Percentiles rank a stretch among this genome's conserved stretches.
phyloP scores from a whole-genome alignment of 257 asterid genomes.

The Salvia rosmarinus region DNA sequence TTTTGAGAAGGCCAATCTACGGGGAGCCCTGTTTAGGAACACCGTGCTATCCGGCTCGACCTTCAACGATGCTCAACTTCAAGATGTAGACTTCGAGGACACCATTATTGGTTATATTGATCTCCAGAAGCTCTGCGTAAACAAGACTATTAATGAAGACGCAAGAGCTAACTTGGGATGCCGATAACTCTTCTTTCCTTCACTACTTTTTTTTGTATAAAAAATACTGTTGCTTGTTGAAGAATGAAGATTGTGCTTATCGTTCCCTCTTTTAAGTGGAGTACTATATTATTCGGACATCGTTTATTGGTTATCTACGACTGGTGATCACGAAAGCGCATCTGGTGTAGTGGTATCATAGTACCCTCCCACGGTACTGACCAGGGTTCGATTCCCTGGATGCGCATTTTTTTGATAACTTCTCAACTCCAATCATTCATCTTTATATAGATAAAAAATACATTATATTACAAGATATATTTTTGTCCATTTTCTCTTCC shows the following conservation, averaged over 20 bases:
- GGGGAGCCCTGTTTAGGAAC: slow-evolving; percentile 81
- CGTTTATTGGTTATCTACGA: too few species aligned
- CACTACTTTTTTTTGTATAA: background rate
- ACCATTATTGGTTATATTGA: slow-evolving; percentile 88
- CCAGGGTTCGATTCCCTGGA: slow-evolving; percentile 99
- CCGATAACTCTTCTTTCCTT: slow-evolving; percentile 42
- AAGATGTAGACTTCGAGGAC: slow-evolving; percentile 85
- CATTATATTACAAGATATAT: too few species aligned
- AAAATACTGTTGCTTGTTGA: background rate
- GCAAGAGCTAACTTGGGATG: slow-evolving; percentile 81
- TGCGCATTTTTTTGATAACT: too few species aligned
- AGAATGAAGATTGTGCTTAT: background rate
- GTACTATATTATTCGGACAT: too few species aligned
- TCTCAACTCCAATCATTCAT: too few species aligned
- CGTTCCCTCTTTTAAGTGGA: too few species aligned
- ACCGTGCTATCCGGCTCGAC: slow-evolving; percentile 93
- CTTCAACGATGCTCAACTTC: slow-evolving; percentile 69
- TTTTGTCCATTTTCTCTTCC: too few species aligned
- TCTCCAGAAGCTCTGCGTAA: slow-evolving; percentile 83
- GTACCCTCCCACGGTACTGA: slow-evolving; percentile 99
- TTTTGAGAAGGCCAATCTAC: slow-evolving; percentile 77
- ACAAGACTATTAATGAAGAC: slow-evolving; percentile 67
- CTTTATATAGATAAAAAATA: too few species aligned
- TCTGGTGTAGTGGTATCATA: slow-evolving; percentile 99
- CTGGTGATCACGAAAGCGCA: slow-evolving; percentile 48